Evolutionary conservation across 176 grass and related monocot genomes (phyloP).

Genomic region (Panicum miliaceum): DNA sequence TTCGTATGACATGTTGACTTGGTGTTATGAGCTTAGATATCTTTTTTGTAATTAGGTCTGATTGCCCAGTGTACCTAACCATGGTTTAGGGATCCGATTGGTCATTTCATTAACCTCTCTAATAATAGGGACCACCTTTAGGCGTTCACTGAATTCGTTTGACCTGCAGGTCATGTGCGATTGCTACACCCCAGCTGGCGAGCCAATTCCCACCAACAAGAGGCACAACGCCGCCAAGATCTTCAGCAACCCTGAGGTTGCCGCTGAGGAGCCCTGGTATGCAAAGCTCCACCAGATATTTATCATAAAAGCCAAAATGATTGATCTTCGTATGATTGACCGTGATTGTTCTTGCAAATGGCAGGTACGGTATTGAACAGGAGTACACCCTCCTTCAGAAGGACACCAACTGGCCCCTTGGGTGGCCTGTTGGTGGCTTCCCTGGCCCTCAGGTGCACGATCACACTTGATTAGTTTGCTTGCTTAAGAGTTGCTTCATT

Average conservation of each 20-base stretch:
- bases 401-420: conserved; percentile 90
- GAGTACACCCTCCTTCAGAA: conserved; percentile 99
- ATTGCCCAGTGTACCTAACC: conserved; percentile 35
- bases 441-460: conserved; percentile 80
- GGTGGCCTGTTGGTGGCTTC: conserved; percentile 96
- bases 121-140: background rate
- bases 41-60: background rate
- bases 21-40: background rate
- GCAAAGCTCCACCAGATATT: background rate
- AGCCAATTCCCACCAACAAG: conserved; percentile 95
- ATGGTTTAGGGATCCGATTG: conserved; percentile 12
- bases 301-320: background rate
- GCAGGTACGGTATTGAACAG: conserved; percentile 98
- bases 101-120: conserved; percentile 5
- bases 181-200: conserved; percentile 94
- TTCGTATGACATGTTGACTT: background rate
- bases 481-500: background rate
- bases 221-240: conserved; percentile 78
- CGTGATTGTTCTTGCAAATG: background rate
- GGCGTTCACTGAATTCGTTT: conserved; percentile 32
- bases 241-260: conserved; percentile 75
- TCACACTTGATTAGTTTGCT: background rate
- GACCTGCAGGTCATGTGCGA: conserved; percentile 91
- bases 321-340: background rate
- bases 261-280: conserved; percentile 85